phyloP scores from a whole-genome alignment of 495 filamentous ascomycete genomes.

The Alectoria sarmentosa region DNA sequence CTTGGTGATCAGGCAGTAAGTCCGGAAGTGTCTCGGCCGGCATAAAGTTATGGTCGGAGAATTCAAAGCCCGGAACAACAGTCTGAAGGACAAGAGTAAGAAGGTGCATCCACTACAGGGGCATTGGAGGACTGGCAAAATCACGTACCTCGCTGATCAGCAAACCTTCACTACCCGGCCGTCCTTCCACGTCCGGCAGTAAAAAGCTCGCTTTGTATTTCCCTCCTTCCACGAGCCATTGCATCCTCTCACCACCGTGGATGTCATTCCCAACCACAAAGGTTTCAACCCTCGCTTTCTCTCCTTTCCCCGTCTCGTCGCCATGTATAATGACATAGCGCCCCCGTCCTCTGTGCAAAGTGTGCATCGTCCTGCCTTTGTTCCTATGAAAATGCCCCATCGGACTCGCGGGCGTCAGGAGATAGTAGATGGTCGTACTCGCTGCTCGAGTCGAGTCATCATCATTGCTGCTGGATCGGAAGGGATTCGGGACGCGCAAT shows the following conservation, averaged over 20 bases:
- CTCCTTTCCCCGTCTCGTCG: slow-evolving; percentile 34
- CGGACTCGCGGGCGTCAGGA: slow-evolving; percentile 49
- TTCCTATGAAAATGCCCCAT: slow-evolving; percentile 56
- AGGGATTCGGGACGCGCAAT: slow-evolving; percentile 44
- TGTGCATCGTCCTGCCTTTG: slow-evolving; percentile 52
- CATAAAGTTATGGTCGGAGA: slow-evolving; percentile 57
- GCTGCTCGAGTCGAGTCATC: slow-evolving; percentile 37
- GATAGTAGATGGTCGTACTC: slow-evolving; percentile 53
- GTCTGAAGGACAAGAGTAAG: slow-evolving; percentile 29
- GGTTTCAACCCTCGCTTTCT: slow-evolving; percentile 45
- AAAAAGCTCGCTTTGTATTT: slow-evolving; percentile 57
- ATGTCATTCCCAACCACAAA: slow-evolving; percentile 55
- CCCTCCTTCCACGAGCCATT: slow-evolving; percentile 64
- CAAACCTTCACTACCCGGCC: slow-evolving; percentile 36
- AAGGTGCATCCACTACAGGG: background rate
- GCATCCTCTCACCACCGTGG: slow-evolving; percentile 48
- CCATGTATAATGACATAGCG: slow-evolving; percentile 55
- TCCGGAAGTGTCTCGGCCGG: slow-evolving; percentile 35
- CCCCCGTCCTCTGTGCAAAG: slow-evolving; percentile 51
- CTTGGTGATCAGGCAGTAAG: slow-evolving; percentile 42
- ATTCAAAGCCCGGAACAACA: slow-evolving; percentile 61
- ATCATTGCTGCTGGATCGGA: slow-evolving; percentile 30
- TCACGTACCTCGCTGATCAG: slow-evolving; percentile 53
- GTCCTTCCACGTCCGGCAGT: slow-evolving; percentile 39
- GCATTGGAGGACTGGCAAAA: background rate